Evolutionary conservation across 257 asterid genomes (phyloP), one percentile per base, ranked within the genome.

Genomic region (Haberlea rhodopensis): DNA sequence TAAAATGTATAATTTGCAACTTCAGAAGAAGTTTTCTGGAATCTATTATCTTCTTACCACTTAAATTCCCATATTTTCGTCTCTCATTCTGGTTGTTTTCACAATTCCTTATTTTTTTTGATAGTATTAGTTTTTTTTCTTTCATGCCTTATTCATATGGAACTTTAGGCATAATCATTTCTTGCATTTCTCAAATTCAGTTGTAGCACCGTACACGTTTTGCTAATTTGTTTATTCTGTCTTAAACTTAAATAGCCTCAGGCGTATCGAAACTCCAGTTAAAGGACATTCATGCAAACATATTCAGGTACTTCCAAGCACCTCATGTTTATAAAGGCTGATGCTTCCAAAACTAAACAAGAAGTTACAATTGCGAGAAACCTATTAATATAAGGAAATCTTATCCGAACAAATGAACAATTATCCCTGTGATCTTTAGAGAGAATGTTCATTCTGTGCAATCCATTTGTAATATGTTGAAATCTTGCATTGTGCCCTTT

Each of bases 271-370:
- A 73, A 83, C 84, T 73, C 97, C 99, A 20, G 96, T 84, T 53
- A 94, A 94, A 80, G 99, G 99, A 67, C 83, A 57, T 57, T 74
- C 85, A 49, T 94, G 99, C 90, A 90, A 86, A 59, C 97, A 94
- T 80, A 84, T 81, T 60, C 96, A 92, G 94, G 99, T 92, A 80
- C 79, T 37, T 70, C 49, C 7, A 67, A 43, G 73, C 68, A 57
- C 52, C 56, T 37, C 55, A 65, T 43, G 18, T 26, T 69, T 51
- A 51, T 23, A 60, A 23, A 55, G 61, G 16, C 13, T 37, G 16
- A 13, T 15, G 49, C 49, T 15, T 43, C 49, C 15, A 2, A 43
- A 15, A 43, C 13, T 15, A 15, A 43, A n/a, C n/a, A n/a, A n/a
- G n/a, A n/a, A n/a, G n/a, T n/a, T n/a, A n/a, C n/a, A n/a, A n/a